Conservation (phyloP, 371 early-diverging fungal genomes). For the Mortierella sp. region DNA sequence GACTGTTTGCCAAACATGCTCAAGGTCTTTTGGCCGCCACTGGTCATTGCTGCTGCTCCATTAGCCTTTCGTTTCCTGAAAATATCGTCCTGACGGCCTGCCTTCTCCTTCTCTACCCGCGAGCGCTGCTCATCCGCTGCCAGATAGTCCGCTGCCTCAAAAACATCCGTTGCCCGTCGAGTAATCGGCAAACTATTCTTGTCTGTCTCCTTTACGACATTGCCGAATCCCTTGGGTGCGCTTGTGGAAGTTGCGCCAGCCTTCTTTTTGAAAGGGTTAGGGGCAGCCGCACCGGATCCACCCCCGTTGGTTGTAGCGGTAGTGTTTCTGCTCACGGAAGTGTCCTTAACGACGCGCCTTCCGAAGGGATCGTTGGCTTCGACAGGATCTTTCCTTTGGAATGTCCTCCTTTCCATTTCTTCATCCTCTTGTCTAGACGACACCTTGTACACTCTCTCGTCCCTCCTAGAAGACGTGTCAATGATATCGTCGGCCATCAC, state of each 20-base stretch:
- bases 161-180: slow-evolving; percentile 45
- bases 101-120: slow-evolving; percentile 28
- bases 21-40: slow-evolving; percentile 33
- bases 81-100: slow-evolving; percentile 31
- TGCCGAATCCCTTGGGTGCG: slow-evolving; percentile 36
- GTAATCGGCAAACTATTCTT: slow-evolving; percentile 24
- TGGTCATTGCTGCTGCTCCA: neutral
- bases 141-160: slow-evolving; percentile 45
- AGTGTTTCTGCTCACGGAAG: neutral
- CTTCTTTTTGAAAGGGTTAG: slow-evolving; percentile 54
- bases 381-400: slow-evolving; percentile 32
- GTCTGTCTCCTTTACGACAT: slow-evolving; percentile 26
- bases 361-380: slow-evolving; percentile 53
- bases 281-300: neutral
- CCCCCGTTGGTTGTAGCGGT: neutral
- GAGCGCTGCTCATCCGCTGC: slow-evolving; percentile 43
- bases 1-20: slow-evolving; percentile 32
- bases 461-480: slow-evolving; percentile 15
- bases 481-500: slow-evolving; percentile 47
- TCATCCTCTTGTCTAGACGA: slow-evolving; percentile 35
- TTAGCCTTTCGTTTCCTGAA: slow-evolving; percentile 54
- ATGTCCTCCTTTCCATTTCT: slow-evolving; percentile 30
- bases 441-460: slow-evolving; percentile 19
- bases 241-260: slow-evolving; percentile 6
- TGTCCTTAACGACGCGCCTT: slow-evolving; percentile 45